phyloP scores from a whole-genome alignment of 495 filamentous ascomycete species.

The Aspergillus mulundensis region DNA sequence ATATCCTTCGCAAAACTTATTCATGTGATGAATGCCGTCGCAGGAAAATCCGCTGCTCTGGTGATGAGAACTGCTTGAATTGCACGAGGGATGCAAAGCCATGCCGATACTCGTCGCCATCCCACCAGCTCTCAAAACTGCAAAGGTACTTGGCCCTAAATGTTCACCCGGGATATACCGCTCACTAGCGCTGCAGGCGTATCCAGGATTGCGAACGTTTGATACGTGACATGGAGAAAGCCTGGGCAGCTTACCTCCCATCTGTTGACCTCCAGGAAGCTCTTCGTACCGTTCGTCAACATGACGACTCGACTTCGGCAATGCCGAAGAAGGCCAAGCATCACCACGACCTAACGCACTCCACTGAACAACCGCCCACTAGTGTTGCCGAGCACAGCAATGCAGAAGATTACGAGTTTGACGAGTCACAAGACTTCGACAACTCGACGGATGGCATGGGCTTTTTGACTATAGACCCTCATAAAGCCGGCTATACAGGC shows the following conservation, averaged over 20 bases:
- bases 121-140: slow-evolving; percentile 10
- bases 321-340: slow-evolving; percentile 4
- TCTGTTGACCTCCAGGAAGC: slow-evolving; percentile 20
- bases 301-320: not conserved
- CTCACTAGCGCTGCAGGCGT: slow-evolving; percentile 3
- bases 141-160: slow-evolving; percentile 9
- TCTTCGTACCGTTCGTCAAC: slow-evolving; percentile 3
- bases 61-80: slow-evolving; percentile 19
- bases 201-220: slow-evolving; percentile 14
- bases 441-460: slow-evolving; percentile 22
- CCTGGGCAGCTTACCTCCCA: slow-evolving; percentile 18
- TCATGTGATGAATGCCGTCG: slow-evolving; percentile 22
- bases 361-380: slow-evolving; percentile 17
- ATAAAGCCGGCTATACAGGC: slow-evolving; percentile 20
- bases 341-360: slow-evolving; percentile 12
- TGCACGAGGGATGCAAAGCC: slow-evolving; percentile 18
- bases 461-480: slow-evolving; percentile 17
- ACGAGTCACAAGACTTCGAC: slow-evolving; percentile 22
- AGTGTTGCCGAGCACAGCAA: slow-evolving; percentile 18
- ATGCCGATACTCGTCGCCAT: slow-evolving; percentile 21
- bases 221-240: slow-evolving; percentile 12
- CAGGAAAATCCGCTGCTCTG: slow-evolving; percentile 22
- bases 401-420: slow-evolving; percentile 22
- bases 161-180: not conserved
- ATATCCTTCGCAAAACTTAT: slow-evolving; percentile 19